Percentiles rank a stretch among this genome's conserved stretches.
These are phyloP conservation scores for Begonia peltatifolia DNA, from an alignment of 306 rosid genomes.

Conservation along the genomic window DNA sequence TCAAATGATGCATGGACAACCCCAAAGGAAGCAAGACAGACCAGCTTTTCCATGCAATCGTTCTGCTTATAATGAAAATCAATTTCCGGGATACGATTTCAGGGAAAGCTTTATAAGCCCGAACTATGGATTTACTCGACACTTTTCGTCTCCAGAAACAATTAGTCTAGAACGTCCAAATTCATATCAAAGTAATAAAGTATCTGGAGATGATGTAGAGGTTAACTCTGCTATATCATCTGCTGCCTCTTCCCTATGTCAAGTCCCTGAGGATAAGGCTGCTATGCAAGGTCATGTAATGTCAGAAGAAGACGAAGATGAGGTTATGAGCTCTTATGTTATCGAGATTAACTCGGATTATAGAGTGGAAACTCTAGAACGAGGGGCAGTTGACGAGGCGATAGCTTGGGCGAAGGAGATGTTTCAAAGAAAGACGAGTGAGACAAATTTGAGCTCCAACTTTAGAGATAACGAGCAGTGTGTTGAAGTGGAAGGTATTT, in stretches of 20 bases:
- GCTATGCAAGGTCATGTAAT: conserved; percentile 21
- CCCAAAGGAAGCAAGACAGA: conserved; percentile 25
- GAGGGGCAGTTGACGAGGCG: conserved; percentile 61
- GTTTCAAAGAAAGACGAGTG: conserved; percentile 41
- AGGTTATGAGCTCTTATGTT: conserved; percentile 77
- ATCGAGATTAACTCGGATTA: conserved; percentile 53
- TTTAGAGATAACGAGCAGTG: conserved; percentile 25
- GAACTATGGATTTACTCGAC: conserved; percentile 37
- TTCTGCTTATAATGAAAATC: conserved; percentile 15
- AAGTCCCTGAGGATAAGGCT: conserved; percentile 37
- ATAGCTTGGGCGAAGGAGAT: conserved; percentile 96
- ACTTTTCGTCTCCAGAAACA: conserved; percentile 63
- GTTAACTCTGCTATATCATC: conserved; percentile 48
- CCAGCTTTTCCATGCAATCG: conserved; percentile 18
- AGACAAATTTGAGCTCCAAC: conserved; percentile 38
- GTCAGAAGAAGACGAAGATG: conserved; percentile 35
- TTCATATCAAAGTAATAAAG: conserved; percentile 43
- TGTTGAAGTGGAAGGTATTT: conserved; percentile 30
- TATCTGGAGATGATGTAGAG: conserved; percentile 44
- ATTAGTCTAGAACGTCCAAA: conserved; percentile 27
- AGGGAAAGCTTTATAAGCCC: conserved; percentile 27
- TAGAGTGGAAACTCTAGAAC: conserved; percentile 49
- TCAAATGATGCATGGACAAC: conserved; percentile 27
- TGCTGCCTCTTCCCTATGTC: conserved; percentile 52
- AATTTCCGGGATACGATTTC: conserved; percentile 29